phyloP scores from a whole-genome alignment of 2,329 filamentous ascomycete genomes.

The Fusarium pseudonygamai region DNA sequence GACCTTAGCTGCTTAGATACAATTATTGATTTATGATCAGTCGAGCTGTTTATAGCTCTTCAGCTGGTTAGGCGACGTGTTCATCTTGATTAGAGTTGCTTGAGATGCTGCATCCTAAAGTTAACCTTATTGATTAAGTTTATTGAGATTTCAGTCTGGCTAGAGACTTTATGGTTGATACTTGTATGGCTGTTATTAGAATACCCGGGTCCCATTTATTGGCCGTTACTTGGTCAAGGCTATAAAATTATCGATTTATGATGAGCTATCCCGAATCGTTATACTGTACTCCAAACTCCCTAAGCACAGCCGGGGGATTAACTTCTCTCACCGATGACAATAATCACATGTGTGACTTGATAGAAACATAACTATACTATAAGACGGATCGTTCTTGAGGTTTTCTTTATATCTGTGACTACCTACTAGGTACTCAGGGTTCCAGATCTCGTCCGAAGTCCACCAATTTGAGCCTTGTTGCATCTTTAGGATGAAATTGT shows the following conservation, averaged over 20 bases:
- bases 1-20: too few relatives aligned
- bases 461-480: slow-evolving; percentile 65
- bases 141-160: too few relatives aligned
- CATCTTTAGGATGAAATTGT: slow-evolving; percentile 72
- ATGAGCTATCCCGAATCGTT: neutral
- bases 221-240: too few relatives aligned
- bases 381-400: neutral
- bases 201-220: too few relatives aligned
- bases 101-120: too few relatives aligned
- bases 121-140: too few relatives aligned
- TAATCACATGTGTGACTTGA: neutral
- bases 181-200: too few relatives aligned
- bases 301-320: neutral
- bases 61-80: too few relatives aligned
- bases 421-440: slow-evolving; percentile 48
- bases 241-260: neutral
- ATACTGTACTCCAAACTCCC: neutral
- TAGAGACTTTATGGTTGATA: too few relatives aligned
- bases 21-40: neutral
- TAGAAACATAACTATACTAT: neutral
- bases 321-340: neutral
- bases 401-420: neutral
- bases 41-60: too few relatives aligned
- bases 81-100: too few relatives aligned
- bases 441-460: slow-evolving; percentile 73